Conservation (phyloP, 257 asterid species). For the Solanum chmielewskii region DNA sequence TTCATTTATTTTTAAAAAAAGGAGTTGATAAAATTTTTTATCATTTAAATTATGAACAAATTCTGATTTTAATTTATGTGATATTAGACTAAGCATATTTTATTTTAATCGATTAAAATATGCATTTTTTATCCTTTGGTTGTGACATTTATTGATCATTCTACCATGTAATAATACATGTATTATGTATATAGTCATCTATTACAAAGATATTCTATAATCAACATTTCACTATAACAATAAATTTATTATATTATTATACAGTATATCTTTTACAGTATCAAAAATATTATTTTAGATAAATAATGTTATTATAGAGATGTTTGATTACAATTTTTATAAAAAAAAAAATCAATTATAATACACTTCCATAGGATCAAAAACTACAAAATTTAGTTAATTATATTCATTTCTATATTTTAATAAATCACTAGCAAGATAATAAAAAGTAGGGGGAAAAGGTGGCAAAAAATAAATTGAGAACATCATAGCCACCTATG, state of each 20-base stretch:
- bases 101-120: neutral
- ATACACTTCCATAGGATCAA: neutral
- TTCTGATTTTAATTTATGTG: neutral
- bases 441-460: conserved; percentile 5
- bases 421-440: neutral
- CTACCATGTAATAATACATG: neutral
- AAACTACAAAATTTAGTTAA: neutral
- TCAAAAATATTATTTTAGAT: accelerated
- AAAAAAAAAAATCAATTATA: neutral
- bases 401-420: neutral
- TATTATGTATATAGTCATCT: neutral
- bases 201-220: neutral
- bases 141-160: neutral
- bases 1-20: neutral
- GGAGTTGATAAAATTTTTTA: neutral
- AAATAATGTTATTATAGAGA: accelerated
- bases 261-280: neutral
- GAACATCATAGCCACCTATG: conserved; percentile 24
- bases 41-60: neutral
- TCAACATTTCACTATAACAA: accelerated
- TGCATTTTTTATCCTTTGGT: neutral
- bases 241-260: too few relatives aligned
- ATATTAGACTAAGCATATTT: neutral
- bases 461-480: conserved; percentile 7
- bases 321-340: neutral